phyloP scores from a whole-genome alignment of 345 rosid species.

The Linum lewisii region DNA sequence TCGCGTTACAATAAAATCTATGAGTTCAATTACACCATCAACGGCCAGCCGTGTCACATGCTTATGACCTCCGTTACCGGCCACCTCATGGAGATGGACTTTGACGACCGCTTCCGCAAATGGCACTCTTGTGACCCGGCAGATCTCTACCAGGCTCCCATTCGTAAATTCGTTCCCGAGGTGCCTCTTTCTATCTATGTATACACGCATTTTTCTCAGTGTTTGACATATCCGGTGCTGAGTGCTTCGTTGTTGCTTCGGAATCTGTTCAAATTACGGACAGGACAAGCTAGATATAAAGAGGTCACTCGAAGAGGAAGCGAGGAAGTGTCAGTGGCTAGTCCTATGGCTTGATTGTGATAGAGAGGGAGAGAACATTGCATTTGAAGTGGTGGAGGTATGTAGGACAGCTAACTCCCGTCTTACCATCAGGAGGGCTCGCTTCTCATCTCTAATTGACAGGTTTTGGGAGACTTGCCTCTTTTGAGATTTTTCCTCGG shows the following conservation, averaged over 20 bases:
- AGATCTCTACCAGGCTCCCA: conserved; percentile 72
- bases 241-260: not conserved
- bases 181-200: conserved; percentile 17
- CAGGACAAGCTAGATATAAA: conserved; percentile 83
- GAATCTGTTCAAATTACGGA: not conserved
- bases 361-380: conserved; percentile 95
- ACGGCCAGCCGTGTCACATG: conserved; percentile 82
- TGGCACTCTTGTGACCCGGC: conserved; percentile 96
- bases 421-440: conserved; percentile 70
- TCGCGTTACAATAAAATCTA: conserved; percentile 88
- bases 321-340: conserved; percentile 88
- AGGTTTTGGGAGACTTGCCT: conserved; percentile 36
- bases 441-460: conserved; percentile 84
- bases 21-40: conserved; percentile 75
- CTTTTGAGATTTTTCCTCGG: not conserved
- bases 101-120: conserved; percentile 82
- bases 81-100: conserved; percentile 90
- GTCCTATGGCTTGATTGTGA: conserved; percentile 97
- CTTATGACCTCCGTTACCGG: conserved; percentile 92
- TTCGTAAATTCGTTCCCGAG: conserved; percentile 78
- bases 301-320: conserved; percentile 90
- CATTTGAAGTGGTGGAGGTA: conserved; percentile 79
- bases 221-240: not conserved
- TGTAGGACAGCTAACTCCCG: conserved; percentile 46
- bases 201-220: not conserved